phyloP scores from a whole-genome alignment of 805 yeast genomes.

The Wickerhamiella sergipiensis region DNA sequence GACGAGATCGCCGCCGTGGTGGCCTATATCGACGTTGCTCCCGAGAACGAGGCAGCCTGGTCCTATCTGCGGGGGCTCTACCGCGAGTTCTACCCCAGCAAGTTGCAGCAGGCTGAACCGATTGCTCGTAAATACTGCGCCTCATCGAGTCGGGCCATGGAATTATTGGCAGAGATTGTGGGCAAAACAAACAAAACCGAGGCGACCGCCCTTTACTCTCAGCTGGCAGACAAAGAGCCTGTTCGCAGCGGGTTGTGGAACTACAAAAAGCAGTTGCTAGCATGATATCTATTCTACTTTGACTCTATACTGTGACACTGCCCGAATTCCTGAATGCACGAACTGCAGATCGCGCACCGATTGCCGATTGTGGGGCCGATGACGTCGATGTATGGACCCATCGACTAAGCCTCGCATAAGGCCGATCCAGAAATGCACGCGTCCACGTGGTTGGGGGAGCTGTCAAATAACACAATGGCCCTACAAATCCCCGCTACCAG shows the following conservation, averaged over 20 bases:
- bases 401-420: background rate
- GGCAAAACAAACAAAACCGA: constrained; percentile 19
- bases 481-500: too few relatives aligned
- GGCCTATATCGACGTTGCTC: constrained; percentile 40
- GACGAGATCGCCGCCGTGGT: constrained; percentile 43
- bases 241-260: constrained; percentile 36
- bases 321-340: too few relatives aligned
- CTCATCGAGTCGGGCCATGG: background rate
- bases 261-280: constrained; percentile 17
- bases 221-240: constrained; percentile 47
- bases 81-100: constrained; percentile 23
- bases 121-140: background rate
- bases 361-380: background rate
- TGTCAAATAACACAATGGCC: background rate
- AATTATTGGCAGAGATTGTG: background rate
- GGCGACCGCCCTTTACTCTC: constrained; percentile 34
- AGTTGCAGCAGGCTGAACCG: background rate
- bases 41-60: constrained; percentile 82
- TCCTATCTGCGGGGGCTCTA: constrained; percentile 57
- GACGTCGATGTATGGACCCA: background rate
- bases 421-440: background rate
- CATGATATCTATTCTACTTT: background rate
- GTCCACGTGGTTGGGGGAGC: background rate
- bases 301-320: too few relatives aligned
- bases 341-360: too few relatives aligned